phyloP scores from a whole-genome alignment of 805 yeast genomes.

The Citeromyces matritensis region DNA sequence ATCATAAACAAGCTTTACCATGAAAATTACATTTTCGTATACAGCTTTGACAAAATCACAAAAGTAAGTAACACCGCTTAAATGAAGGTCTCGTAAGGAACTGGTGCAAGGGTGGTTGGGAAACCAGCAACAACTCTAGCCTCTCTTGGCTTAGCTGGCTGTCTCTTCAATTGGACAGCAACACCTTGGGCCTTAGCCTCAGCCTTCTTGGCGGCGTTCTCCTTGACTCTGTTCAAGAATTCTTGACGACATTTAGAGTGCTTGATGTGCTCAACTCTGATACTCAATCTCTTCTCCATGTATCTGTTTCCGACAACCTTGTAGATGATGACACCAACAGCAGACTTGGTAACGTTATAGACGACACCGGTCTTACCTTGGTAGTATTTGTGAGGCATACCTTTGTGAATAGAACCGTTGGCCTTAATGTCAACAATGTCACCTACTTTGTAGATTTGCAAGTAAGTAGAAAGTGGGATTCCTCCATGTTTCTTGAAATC shows the following conservation, averaged over 20 bases:
- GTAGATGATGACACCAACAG: constrained; percentile 97
- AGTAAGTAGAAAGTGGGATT: constrained; percentile 89
- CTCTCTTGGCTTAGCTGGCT: constrained; percentile 96
- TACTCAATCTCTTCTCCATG: constrained; percentile 96
- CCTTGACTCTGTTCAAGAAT: constrained; percentile 96
- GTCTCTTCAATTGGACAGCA: constrained; percentile 78
- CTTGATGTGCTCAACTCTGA: constrained; percentile 97
- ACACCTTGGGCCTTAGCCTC: constrained; percentile 95
- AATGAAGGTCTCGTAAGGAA: constrained; percentile 98
- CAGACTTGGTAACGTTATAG: constrained; percentile 96
- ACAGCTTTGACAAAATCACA: constrained; percentile 3
- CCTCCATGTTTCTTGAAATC: constrained; percentile 98
- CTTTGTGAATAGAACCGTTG: constrained; percentile 98
- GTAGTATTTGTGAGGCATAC: constrained; percentile 99
- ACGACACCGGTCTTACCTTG: constrained; percentile 99
- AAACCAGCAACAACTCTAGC: constrained; percentile 73
- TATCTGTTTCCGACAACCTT: constrained; percentile 98
- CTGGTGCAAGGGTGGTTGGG: constrained; percentile 98
- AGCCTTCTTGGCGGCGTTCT: constrained; percentile 82
- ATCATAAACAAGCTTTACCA: constrained; percentile 1
- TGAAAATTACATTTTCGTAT: constrained; percentile 4
- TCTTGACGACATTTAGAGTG: constrained; percentile 99
- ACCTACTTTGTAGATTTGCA: constrained; percentile 97
- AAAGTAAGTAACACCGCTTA: constrained; percentile 22
- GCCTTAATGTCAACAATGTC: constrained; percentile 99